Evolutionary conservation across 2,329 filamentous ascomycete genomes (phyloP), one percentile per base, ranked within the genome.

Genomic region (Furcasterigmium furcatum): DNA sequence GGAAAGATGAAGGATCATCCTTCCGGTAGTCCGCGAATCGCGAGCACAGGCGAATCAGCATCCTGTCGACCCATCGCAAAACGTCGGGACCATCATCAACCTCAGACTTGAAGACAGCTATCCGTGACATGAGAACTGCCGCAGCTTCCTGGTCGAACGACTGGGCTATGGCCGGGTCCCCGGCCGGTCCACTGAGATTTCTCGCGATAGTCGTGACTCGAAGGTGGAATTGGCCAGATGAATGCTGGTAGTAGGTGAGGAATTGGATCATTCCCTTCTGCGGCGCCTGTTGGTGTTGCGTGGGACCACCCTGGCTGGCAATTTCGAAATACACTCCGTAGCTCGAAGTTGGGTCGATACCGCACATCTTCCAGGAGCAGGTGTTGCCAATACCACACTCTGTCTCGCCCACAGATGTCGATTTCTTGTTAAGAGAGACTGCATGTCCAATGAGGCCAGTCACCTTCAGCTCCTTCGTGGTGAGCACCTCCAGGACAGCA

Each of bases 331-430:
- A 99, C 52, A 99, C 80, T 50, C 91, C 94, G 59, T 97, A 97
- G 59, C 91, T 96, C 25, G 94, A 84, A 45, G 84, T 87, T 10
- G 94, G 94, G 58, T 97, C 91, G 55, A 99, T 96, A 55, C 91
- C 91, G 60, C 94, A 97, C 92, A 99, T 96, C 72, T 99, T 99
- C 94, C 94, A 99, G 4, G 91, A 92, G 68, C 92, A 97, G 1
- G 94, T 99, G 64, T 97, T 97, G 53, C 94, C 94, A 57, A 99
- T 96, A 60, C 94, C 94, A 58, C 92, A 96, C 65, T 99, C 94
- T 0, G 94, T 97, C 72, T 99, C 94, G 44, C 94, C 94, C 12
- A 99, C 94, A 2, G 91, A 96, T 9, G 88, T 87, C 1, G 94
- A 97, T 64, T 99, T 99, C 72, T 97, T 99, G 76, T 97, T 97